phyloP scores from a whole-genome alignment of 2,329 filamentous ascomycete species.

The Coniella vitis region DNA sequence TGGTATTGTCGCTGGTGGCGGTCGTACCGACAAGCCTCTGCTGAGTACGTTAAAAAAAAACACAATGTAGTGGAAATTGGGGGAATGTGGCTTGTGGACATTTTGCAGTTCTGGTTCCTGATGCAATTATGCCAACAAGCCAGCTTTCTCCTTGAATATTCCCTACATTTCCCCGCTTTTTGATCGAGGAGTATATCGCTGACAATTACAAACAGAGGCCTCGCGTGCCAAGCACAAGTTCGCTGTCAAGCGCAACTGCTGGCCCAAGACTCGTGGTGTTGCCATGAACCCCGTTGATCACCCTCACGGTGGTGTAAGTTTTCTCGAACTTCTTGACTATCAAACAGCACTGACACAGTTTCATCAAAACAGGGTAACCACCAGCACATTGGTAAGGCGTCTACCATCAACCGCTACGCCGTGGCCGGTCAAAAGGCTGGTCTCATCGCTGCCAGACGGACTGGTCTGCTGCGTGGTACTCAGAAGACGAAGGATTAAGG shows the following conservation, averaged over 20 bases:
- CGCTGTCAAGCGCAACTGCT: conserved; percentile 99
- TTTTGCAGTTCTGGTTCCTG: too few species aligned
- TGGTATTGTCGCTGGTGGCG: conserved; percentile 98
- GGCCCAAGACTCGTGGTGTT: conserved; percentile 99
- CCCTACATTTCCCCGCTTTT: background rate
- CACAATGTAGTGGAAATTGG: too few species aligned
- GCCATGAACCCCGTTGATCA: conserved; percentile 99
- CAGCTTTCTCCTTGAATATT: background rate
- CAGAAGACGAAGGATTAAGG: conserved; percentile 98
- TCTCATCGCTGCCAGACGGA: conserved; percentile 99
- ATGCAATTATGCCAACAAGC: background rate
- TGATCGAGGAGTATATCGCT: conserved; percentile 26
- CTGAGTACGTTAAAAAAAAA: too few species aligned
- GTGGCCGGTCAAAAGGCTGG: conserved; percentile 98
- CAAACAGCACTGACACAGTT: conserved; percentile 34
- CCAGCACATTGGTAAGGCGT: conserved; percentile 99
- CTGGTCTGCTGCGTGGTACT: conserved; percentile 99
- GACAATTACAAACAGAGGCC: conserved; percentile 64
- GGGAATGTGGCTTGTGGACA: too few species aligned
- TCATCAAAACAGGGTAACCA: conserved; percentile 73
- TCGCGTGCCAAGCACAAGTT: conserved; percentile 99
- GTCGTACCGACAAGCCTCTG: conserved; percentile 98
- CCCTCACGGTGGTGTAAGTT: conserved; percentile 82
- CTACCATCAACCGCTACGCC: conserved; percentile 97
- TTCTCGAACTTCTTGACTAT: background rate